Conservation (phyloP, 306 rosid genomes). For the Quercus mongolica region DNA sequence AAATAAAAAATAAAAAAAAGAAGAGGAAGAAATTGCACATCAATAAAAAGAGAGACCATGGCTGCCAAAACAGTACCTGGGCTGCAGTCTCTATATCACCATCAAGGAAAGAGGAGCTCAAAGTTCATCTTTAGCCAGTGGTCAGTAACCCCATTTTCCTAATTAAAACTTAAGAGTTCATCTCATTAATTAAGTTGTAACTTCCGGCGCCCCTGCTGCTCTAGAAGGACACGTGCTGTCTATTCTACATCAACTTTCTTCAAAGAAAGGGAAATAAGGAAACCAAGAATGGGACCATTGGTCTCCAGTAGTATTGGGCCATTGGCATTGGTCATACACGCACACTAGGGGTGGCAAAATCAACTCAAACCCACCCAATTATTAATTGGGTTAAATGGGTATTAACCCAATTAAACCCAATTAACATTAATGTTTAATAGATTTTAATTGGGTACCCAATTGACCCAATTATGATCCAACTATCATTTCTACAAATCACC, state of each 20-base stretch:
- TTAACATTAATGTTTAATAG: too few species aligned
- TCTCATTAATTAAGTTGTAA: too few species aligned
- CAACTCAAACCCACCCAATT: too few species aligned
- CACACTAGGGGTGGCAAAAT: background rate
- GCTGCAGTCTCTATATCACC: conserved; percentile 85
- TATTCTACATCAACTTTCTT: background rate
- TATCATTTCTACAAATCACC: too few species aligned
- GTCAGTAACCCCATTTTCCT: conserved; percentile 95
- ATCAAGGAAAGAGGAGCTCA: conserved; percentile 79
- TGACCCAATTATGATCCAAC: too few species aligned
- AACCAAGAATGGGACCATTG: background rate
- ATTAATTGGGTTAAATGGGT: too few species aligned
- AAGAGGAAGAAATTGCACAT: background rate
- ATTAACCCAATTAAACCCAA: too few species aligned
- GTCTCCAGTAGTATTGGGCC: background rate
- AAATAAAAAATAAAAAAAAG: background rate
- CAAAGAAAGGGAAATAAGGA: background rate
- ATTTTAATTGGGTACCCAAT: too few species aligned
- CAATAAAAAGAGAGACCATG: background rate
- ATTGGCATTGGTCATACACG: background rate
- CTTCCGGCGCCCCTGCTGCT: too few species aligned
- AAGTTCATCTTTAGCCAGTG: conserved; percentile 83
- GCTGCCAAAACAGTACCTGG: conserved; percentile 55
- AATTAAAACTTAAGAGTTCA: background rate
- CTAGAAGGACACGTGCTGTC: too few species aligned